These are phyloP conservation scores for Globisporangium paroecandrum DNA, from an alignment of 352 stramenopile species.

Conservation along the genomic window DNA sequence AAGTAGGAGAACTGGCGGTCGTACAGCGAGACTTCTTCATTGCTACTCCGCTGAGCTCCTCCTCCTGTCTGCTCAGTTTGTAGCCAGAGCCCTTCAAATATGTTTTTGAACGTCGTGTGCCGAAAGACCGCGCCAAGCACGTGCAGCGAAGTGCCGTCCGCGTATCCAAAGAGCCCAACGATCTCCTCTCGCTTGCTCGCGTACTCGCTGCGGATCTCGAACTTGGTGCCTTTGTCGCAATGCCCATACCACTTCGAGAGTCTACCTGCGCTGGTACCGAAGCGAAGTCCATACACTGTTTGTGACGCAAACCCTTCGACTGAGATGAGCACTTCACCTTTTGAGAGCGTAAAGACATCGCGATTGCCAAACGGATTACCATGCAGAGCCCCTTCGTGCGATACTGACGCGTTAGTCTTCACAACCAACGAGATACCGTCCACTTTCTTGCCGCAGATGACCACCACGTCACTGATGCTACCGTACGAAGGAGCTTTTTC, in stretches of 20 bases:
- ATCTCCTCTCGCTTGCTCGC: conserved; percentile 57
- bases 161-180: conserved; percentile 61
- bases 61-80: conserved; percentile 20
- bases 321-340: conserved; percentile 53
- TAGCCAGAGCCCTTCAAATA: conserved; percentile 80
- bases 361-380: conserved; percentile 70
- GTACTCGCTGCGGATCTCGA: conserved; percentile 60
- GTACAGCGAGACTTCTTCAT: conserved; percentile 32
- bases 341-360: conserved; percentile 51
- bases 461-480: conserved; percentile 57
- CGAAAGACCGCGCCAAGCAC: conserved; percentile 62
- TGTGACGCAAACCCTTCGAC: conserved; percentile 76
- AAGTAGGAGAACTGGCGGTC: conserved; percentile 82
- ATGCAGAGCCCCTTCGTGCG: conserved; percentile 44
- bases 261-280: conserved; percentile 48
- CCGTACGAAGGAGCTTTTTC: conserved; percentile 62
- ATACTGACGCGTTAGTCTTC: conserved; percentile 46
- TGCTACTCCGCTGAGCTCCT: not conserved
- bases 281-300: conserved; percentile 62
- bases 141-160: conserved; percentile 60
- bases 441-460: conserved; percentile 72
- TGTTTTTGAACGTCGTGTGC: conserved; percentile 63
- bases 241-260: conserved; percentile 80
- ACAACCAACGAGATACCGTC: conserved; percentile 61
- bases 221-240: conserved; percentile 62